These are phyloP conservation scores for Penicillium sp. DNA, from an alignment of 2,329 filamentous ascomycete species.

Conservation along the genomic window DNA sequence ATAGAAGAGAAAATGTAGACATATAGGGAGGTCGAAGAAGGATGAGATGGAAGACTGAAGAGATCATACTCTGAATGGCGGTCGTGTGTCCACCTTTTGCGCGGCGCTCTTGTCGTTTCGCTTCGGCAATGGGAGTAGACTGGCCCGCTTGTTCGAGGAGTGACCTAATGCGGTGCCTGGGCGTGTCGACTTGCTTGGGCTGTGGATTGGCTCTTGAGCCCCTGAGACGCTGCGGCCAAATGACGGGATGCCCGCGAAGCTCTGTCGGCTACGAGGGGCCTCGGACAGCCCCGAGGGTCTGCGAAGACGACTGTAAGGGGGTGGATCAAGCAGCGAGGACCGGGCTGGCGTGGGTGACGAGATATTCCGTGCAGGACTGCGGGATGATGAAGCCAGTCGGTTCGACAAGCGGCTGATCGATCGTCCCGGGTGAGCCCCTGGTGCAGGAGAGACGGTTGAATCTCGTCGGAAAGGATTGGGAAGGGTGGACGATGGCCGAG, in stretches of 20 bases:
- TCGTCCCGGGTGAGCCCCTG: slow-evolving; percentile 21
- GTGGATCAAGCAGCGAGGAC: slow-evolving; percentile 35
- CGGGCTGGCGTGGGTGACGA: slow-evolving; percentile 27
- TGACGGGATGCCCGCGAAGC: slow-evolving; percentile 31
- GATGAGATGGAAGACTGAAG: background rate
- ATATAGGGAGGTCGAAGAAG: background rate
- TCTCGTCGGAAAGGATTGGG: slow-evolving; percentile 38
- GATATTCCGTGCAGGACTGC: slow-evolving; percentile 26
- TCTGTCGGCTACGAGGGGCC: slow-evolving; percentile 36
- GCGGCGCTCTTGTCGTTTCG: slow-evolving; percentile 25
- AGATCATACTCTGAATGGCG: slow-evolving; percentile 30
- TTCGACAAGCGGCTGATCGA: slow-evolving; percentile 33
- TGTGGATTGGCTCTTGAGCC: slow-evolving; percentile 17
- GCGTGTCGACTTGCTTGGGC: slow-evolving; percentile 29
- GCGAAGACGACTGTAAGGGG: slow-evolving; percentile 40
- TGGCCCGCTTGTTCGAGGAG: slow-evolving; percentile 35
- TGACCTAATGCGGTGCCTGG: slow-evolving; percentile 40
- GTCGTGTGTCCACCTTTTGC: slow-evolving; percentile 30
- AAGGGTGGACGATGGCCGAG: slow-evolving; percentile 40
- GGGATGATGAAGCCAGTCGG: slow-evolving; percentile 28
- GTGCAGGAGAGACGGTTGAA: slow-evolving; percentile 38
- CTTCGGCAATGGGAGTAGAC: slow-evolving; percentile 39
- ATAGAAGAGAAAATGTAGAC: slow-evolving; percentile 4
- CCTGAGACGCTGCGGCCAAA: slow-evolving; percentile 29
- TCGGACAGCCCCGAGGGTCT: slow-evolving; percentile 25